These are phyloP conservation scores for Aspergillus sp. DNA, from an alignment of 2,329 filamentous ascomycete genomes.

Conservation along the genomic window DNA sequence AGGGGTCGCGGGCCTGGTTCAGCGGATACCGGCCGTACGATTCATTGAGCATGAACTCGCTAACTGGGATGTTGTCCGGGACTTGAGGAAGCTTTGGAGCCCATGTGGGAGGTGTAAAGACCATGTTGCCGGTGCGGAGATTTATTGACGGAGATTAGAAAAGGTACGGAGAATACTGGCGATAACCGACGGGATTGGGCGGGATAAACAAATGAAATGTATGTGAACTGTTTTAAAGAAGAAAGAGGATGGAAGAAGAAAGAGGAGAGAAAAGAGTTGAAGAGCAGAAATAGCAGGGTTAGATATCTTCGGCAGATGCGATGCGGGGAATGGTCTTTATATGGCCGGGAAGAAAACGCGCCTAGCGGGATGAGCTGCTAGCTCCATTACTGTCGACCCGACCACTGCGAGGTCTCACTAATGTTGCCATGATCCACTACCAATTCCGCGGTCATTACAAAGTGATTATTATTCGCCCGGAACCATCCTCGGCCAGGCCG, in stretches of 20 bases:
- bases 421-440: no score
- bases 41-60: constrained; percentile 71
- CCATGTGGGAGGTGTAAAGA: constrained; percentile 38
- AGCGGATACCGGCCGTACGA: constrained; percentile 60
- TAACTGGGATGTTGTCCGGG: constrained; percentile 67
- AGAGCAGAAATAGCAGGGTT: not conserved
- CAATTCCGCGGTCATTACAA: no score
- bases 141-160: not conserved
- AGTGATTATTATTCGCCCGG: not conserved
- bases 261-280: not conserved
- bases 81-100: constrained; percentile 45
- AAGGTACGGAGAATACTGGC: not conserved
- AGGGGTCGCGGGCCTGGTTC: constrained; percentile 60
- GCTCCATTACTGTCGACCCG: no score
- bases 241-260: not conserved
- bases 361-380: no score
- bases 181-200: not conserved
- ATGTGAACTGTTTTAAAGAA: not conserved
- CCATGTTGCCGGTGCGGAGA: constrained; percentile 22
- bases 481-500: not conserved
- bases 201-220: not conserved
- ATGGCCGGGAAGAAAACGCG: not conserved
- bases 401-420: no score
- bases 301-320: not conserved
- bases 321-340: not conserved